Conservation (phyloP, 2,329 filamentous ascomycete genomes). For the Ophidiomyces ophidiicola region DNA sequence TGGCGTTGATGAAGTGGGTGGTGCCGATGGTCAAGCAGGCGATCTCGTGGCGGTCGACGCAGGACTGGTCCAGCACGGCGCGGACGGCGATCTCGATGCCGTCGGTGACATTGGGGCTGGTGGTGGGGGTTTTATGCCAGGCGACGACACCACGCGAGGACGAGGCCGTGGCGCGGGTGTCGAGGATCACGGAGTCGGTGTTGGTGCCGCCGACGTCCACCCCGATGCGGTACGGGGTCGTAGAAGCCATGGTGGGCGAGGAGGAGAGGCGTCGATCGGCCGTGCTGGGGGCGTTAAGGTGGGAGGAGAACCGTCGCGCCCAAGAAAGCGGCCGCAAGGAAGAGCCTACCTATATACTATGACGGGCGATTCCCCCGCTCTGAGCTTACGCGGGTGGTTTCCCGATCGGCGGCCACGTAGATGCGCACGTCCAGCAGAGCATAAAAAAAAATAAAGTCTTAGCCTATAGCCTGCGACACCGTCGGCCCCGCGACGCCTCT, state of each 20-base stretch:
- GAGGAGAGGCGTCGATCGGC: background rate
- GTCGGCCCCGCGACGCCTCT: no score
- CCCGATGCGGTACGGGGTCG: slow-evolving; percentile 19
- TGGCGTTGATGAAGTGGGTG: slow-evolving; percentile 43
- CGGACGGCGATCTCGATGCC: slow-evolving; percentile 32
- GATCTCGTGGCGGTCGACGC: slow-evolving; percentile 25
- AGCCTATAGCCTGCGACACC: no score
- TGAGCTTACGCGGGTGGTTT: no score
- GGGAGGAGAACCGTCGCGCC: no score
- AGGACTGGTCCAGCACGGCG: slow-evolving; percentile 26
- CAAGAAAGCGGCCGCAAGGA: no score
- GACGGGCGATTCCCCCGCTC: no score
- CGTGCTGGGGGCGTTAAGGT: no score
- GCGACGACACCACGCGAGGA: slow-evolving; percentile 22
- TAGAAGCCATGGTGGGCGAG: slow-evolving; percentile 2
- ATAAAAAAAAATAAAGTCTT: no score
- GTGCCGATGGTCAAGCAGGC: slow-evolving; percentile 41
- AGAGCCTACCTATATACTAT: no score
- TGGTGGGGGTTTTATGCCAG: slow-evolving; percentile 29
- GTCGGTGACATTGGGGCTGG: slow-evolving; percentile 31
- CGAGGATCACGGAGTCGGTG: slow-evolving; percentile 26
- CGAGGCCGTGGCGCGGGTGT: slow-evolving; percentile 19
- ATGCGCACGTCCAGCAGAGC: no score
- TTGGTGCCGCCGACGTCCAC: slow-evolving; percentile 33
- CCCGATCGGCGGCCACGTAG: no score